These are phyloP conservation scores for Botrytis fabae DNA, from an alignment of 2,329 filamentous ascomycete genomes.

Conservation along the genomic window DNA sequence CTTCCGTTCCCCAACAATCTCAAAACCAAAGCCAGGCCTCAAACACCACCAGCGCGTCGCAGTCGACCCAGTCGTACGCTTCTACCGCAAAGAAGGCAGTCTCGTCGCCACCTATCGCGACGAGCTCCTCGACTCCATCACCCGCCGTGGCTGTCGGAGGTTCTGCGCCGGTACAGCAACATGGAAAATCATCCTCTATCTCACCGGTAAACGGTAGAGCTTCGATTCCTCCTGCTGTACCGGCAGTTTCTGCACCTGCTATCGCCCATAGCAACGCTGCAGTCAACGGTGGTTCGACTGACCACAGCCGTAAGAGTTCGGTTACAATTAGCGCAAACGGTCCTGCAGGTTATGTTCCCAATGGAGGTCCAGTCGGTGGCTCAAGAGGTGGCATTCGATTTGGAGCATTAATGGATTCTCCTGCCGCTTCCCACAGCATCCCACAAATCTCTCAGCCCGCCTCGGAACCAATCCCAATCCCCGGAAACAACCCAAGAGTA, in stretches of 20 bases:
- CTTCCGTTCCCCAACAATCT: slow-evolving; percentile 41
- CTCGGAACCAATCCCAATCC: slow-evolving; percentile 63
- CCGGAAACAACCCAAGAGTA: slow-evolving; percentile 65
- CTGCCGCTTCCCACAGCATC: slow-evolving; percentile 65
- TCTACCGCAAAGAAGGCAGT: slow-evolving; percentile 65
- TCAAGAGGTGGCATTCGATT: slow-evolving; percentile 74
- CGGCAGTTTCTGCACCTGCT: slow-evolving; percentile 56
- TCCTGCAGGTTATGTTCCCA: slow-evolving; percentile 71
- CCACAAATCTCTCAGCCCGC: slow-evolving; percentile 52
- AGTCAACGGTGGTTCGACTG: slow-evolving; percentile 68
- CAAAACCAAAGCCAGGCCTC: slow-evolving; percentile 50
- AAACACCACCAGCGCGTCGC: slow-evolving; percentile 54
- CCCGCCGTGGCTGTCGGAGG: slow-evolving; percentile 58
- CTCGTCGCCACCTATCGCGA: slow-evolving; percentile 60
- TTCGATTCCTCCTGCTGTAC: slow-evolving; percentile 68
- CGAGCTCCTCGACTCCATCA: slow-evolving; percentile 55
- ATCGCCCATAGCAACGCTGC: slow-evolving; percentile 63
- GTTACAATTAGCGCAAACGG: slow-evolving; percentile 88
- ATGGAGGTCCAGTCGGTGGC: slow-evolving; percentile 67
- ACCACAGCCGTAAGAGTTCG: slow-evolving; percentile 83
- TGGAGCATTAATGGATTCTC: slow-evolving; percentile 71
- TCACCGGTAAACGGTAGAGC: slow-evolving; percentile 85
- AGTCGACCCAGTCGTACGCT: slow-evolving; percentile 63
- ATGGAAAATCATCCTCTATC: slow-evolving; percentile 65
- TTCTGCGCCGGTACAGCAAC: slow-evolving; percentile 54